Conservation (phyloP, 768 basidiomycete species). For the Mycena amicta region DNA sequence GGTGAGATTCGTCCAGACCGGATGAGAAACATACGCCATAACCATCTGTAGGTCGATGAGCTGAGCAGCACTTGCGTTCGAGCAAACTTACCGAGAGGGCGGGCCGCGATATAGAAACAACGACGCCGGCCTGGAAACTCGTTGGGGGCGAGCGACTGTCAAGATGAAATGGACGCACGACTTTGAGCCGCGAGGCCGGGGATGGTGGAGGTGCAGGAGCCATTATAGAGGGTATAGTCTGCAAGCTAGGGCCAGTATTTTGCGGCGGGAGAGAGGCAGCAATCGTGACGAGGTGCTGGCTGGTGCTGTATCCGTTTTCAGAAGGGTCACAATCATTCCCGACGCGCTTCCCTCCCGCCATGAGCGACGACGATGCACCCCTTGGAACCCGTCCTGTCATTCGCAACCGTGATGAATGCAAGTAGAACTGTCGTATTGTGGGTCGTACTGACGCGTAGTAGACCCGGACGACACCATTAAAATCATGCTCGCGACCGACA, state of each 20-base stretch:
- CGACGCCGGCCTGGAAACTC: constrained; percentile 61
- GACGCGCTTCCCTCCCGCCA: constrained; percentile 18
- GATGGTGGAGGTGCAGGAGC: constrained; percentile 30
- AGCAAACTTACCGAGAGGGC: constrained; percentile 72
- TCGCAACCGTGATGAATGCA: constrained; percentile 40
- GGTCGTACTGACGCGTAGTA: constrained; percentile 23
- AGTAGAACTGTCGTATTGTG: constrained; percentile 16
- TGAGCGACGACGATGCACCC: constrained; percentile 16
- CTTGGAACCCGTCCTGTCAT: constrained; percentile 3
- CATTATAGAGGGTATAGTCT: constrained; percentile 21
- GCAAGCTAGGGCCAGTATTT: not conserved
- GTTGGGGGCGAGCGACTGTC: not conserved
- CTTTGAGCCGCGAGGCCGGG: constrained; percentile 45
- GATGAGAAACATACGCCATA: constrained; percentile 63
- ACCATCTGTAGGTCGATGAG: constrained; percentile 65
- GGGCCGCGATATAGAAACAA: constrained; percentile 89
- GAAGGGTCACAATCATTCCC: not conserved
- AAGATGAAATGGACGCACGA: constrained; percentile 38
- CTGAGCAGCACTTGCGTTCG: not conserved
- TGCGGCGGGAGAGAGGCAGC: not conserved
- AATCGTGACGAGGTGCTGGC: not conserved
- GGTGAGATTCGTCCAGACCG: constrained; percentile 14
- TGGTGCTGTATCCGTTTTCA: not conserved
- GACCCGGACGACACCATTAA: constrained; percentile 69
- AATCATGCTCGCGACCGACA: constrained; percentile 93